Evolutionary conservation across 768 basidiomycete species (phyloP), one percentile per base, ranked within the genome.

Genomic region (Dentipellis sp.): DNA sequence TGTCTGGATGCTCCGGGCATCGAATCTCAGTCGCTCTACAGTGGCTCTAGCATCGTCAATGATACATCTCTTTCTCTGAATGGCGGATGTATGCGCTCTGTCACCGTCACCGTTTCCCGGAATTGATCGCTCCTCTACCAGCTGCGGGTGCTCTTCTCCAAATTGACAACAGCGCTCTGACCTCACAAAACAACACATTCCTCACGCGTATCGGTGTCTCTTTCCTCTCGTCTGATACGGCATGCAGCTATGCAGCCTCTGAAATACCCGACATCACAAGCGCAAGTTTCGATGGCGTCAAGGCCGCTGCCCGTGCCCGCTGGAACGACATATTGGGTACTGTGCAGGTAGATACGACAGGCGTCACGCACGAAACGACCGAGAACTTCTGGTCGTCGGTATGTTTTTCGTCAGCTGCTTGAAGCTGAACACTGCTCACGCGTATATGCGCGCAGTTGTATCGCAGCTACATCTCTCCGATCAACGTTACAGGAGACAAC

Each of bases 171-270:
- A 37, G 14, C 4, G 34, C 51, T 10, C 51, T 23, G 16, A 16
- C 4, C 11, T 1, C 3, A 58, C n/a, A 57, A 63, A 9, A 78
- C 77, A 0, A 69, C 74, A 1, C 19, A 10, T 78, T 86, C 56
- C 70, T 82, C 19, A 81, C 73, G 1, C 78, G 83, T n/a, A 76
- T 80, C 3, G 83, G 84, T n/a, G 76, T 86, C 6, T 84, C 82
- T 0, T 76, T 84, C 59, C 79, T 84, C 52, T 84, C 83, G 4
- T 70, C 72, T 19, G 73, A 72, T 1, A 83, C 84, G 60, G 84
- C 84, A 0, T 86, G 83, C 61, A 60, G 69, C 2, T 84, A 82
- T 58, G 83, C 82, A 2, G 78, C 81, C 58, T 71, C 75, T 46
- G 84, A 86, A 62, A 81, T 86, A 7, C 77, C 75, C 46, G 84